Evolutionary conservation across 768 basidiomycete genomes (phyloP).

Genomic region (Pulveroboletus sp.): DNA sequence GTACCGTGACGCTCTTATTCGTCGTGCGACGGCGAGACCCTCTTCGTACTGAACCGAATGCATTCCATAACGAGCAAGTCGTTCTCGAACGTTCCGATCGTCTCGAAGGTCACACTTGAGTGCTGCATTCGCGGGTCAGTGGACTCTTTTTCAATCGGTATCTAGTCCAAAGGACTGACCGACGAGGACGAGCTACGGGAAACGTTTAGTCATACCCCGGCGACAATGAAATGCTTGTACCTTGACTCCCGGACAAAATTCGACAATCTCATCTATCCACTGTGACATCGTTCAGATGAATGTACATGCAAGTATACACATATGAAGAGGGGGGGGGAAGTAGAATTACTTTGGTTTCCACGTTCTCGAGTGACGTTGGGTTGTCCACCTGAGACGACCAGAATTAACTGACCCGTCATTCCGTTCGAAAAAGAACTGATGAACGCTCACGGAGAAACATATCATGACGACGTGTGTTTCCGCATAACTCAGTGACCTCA

Average conservation of each 20-base stretch:
- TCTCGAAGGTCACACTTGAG: slow-evolving; percentile 95
- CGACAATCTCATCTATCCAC: slow-evolving; percentile 92
- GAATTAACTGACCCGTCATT: neutral
- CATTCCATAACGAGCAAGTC: slow-evolving; percentile 62
- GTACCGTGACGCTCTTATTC: slow-evolving; percentile 91
- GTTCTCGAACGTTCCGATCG: slow-evolving; percentile 66
- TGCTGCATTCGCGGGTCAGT: slow-evolving; percentile 43
- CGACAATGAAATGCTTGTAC: slow-evolving; percentile 33
- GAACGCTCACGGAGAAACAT: slow-evolving; percentile 77
- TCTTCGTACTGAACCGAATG: slow-evolving; percentile 89
- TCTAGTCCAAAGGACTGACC: slow-evolving; percentile 47
- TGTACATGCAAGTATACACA: neutral
- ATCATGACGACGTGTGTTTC: slow-evolving; percentile 96
- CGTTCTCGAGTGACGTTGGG: slow-evolving; percentile 91
- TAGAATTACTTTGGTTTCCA: slow-evolving; percentile 75
- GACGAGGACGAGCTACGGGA: slow-evolving; percentile 71
- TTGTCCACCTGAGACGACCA: slow-evolving; percentile 67
- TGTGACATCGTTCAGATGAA: slow-evolving; percentile 28
- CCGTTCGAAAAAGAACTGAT: neutral
- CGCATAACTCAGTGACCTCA: slow-evolving; percentile 92
- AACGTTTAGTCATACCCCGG: slow-evolving; percentile 2
- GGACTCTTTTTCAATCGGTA: neutral
- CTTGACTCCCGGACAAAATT: slow-evolving; percentile 95
- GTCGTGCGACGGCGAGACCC: slow-evolving; percentile 79
- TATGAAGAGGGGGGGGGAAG: neutral